Evolutionary conservation across 2,329 filamentous ascomycete species (phyloP).

Genomic region (Fusarium acutatum): DNA sequence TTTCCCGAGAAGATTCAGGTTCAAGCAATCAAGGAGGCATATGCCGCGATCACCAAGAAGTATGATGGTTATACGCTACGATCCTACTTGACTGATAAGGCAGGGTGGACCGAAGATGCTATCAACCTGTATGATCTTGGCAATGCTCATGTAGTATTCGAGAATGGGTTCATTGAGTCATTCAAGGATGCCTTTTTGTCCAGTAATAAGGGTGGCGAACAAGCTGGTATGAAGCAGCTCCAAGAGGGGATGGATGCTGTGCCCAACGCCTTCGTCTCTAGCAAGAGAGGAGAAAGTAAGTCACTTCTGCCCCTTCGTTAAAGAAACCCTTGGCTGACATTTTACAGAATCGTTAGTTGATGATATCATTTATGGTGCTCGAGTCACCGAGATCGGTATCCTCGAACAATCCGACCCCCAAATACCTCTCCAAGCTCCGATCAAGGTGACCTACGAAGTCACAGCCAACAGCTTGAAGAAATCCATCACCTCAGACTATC

Average conservation of each 20-base stretch:
- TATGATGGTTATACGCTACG: neutral
- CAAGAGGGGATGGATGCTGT: neutral
- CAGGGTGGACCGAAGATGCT: neutral
- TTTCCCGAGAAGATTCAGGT: neutral
- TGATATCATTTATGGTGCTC: neutral
- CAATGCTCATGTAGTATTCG: neutral
- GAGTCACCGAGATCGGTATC: neutral
- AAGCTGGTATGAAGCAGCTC: neutral
- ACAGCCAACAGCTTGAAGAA: neutral
- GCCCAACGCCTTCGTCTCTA: neutral
- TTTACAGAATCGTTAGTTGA: neutral
- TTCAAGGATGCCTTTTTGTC: neutral
- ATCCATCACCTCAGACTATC: neutral
- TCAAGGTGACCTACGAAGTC: neutral
- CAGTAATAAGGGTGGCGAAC: fast-evolving
- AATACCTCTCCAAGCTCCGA: neutral
- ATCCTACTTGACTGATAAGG: neutral
- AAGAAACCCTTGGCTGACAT: fast-evolving
- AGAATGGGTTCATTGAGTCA: neutral
- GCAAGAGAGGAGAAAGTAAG: neutral
- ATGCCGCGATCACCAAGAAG: neutral
- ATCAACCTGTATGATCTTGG: neutral
- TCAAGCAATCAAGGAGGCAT: neutral
- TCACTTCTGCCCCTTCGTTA: too few relatives aligned
- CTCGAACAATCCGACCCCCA: neutral